Percentiles rank a stretch among this genome's conserved stretches.
These are phyloP conservation scores for Magnusiomyces magnusii DNA, from an alignment of 1,139 yeast genomes.

Conservation along the genomic window DNA sequence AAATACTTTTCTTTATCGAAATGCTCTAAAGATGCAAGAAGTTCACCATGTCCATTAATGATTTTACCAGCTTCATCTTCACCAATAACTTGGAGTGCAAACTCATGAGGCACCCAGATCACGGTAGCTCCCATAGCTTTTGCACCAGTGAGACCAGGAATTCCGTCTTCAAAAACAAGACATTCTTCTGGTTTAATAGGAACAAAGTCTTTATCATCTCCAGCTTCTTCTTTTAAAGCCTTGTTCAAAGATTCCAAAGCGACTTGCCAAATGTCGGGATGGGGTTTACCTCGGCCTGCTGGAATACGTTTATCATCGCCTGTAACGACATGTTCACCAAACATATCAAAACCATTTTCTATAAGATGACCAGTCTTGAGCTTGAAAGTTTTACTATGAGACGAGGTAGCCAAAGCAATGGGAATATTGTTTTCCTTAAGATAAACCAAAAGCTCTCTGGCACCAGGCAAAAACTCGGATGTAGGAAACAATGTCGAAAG, in stretches of 20 bases:
- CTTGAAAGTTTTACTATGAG: constrained; percentile 50
- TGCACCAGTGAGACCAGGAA: constrained; percentile 83
- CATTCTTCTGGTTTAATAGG: constrained; percentile 50
- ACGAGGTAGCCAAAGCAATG: constrained; percentile 89
- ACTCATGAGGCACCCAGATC: constrained; percentile 85
- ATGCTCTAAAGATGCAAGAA: constrained; percentile 45
- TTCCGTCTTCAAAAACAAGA: constrained; percentile 87
- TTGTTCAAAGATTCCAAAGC: constrained; percentile 65
- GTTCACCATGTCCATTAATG: constrained; percentile 50
- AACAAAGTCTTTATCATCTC: background rate
- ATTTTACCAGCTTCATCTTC: constrained; percentile 37
- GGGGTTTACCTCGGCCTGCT: constrained; percentile 82
- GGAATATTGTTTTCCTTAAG: constrained; percentile 52
- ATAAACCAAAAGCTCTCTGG: constrained; percentile 53
- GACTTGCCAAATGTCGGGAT: constrained; percentile 84
- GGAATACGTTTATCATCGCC: constrained; percentile 86
- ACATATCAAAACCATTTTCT: constrained; percentile 48
- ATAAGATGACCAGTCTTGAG: constrained; percentile 64
- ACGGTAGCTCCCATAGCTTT: constrained; percentile 77
- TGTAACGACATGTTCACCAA: constrained; percentile 63
- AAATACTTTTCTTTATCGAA: constrained; percentile 47
- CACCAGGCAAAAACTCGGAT: constrained; percentile 75
- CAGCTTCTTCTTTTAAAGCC: constrained; percentile 26
- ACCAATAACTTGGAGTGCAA: constrained; percentile 49
- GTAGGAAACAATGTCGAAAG: constrained; percentile 58